Evolutionary conservation across 495 filamentous ascomycete genomes (phyloP).

Genomic region (Penicillium canariense): DNA sequence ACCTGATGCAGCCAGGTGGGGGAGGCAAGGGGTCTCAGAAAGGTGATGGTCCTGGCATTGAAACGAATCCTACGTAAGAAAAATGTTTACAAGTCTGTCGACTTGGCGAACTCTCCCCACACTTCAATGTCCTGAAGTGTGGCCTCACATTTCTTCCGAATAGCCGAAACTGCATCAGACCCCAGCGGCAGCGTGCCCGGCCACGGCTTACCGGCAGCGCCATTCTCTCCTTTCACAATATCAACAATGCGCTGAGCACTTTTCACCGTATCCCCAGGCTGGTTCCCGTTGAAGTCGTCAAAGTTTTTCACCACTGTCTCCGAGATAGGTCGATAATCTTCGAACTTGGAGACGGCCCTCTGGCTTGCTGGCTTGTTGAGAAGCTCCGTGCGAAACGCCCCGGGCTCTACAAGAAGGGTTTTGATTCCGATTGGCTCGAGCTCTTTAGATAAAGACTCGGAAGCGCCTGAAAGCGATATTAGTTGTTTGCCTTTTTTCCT

Average conservation of each 20-base stretch:
- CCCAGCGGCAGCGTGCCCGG: slow-evolving; percentile 34
- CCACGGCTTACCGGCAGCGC: slow-evolving; percentile 23
- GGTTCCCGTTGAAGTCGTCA: slow-evolving; percentile 21
- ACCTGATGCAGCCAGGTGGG: too few species aligned
- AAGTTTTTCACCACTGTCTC: not conserved
- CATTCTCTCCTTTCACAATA: slow-evolving; percentile 36
- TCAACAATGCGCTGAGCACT: slow-evolving; percentile 37
- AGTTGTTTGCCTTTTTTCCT: not conserved
- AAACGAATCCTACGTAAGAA: not conserved
- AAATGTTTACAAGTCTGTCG: slow-evolving; percentile 16
- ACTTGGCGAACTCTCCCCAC: slow-evolving; percentile 29
- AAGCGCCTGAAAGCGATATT: slow-evolving; percentile 25
- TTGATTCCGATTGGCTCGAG: slow-evolving; percentile 28
- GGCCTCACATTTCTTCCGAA: slow-evolving; percentile 31
- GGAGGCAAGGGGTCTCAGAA: not conserved
- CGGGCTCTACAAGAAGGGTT: slow-evolving; percentile 22
- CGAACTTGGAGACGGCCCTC: not conserved
- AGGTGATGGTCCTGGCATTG: not conserved
- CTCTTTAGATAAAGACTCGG: slow-evolving; percentile 47
- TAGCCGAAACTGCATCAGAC: slow-evolving; percentile 30
- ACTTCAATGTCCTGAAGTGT: slow-evolving; percentile 30
- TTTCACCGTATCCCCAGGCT: slow-evolving; percentile 39
- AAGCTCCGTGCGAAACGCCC: slow-evolving; percentile 50
- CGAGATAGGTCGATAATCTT: slow-evolving; percentile 5
- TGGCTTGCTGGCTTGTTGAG: slow-evolving; percentile 6